Base-by-base conservation (phyloP, 768 basidiomycete genomes). In the Fomitopsis serialis region DNA sequence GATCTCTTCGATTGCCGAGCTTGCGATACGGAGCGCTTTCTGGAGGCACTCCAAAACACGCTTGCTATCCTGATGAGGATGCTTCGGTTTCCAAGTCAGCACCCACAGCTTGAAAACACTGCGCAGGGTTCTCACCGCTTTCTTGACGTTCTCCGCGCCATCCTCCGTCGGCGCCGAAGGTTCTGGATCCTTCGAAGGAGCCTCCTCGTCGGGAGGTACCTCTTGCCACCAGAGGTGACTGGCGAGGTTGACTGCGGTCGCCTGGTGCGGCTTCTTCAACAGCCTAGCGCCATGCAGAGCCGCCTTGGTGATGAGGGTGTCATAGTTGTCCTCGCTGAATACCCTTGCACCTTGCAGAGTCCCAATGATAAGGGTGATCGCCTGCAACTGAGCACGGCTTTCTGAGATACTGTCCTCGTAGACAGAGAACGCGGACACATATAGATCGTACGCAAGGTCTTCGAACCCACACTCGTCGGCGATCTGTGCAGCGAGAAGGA, bases 181-280 rank as follows among this genome's bases (percentile, higher is more conserved):
- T 22, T 70, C 58, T 55, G 66, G 60, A 23, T 57, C 58, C 8
- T 23, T 57, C 42, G 29, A 35, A 24, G 68, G 62, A 50, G 75
- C 77, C 37, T 78, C 79, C 23, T 66, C 73, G 13, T 77, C 82
- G 22, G 71, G 58, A 1, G 77, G 68, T 23, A 82, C 75, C 57
- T 88, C 88, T 67, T 98, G 97, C 95, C 95, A 99, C 96, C 96
- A 99, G 60, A 99, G 72, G 71, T 99, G 97, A 67, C 94, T 97
- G 8, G 97, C 97, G 27, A 93, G 76, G 46, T 89, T 85, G 21
- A 98, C 97, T 4, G 96, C 97, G 9, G 86, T 91, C 12, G 95
- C 89, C 70, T 98, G 97, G 68, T 98, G 96, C 12, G 92, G 92
- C 78, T 99, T 98, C 80, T 99, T 99, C 69, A 99, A 69, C 58